Evolutionary conservation across 768 basidiomycete species (phyloP), one percentile per base, ranked within the genome.

Genomic region (Rhizopogon sp.): DNA sequence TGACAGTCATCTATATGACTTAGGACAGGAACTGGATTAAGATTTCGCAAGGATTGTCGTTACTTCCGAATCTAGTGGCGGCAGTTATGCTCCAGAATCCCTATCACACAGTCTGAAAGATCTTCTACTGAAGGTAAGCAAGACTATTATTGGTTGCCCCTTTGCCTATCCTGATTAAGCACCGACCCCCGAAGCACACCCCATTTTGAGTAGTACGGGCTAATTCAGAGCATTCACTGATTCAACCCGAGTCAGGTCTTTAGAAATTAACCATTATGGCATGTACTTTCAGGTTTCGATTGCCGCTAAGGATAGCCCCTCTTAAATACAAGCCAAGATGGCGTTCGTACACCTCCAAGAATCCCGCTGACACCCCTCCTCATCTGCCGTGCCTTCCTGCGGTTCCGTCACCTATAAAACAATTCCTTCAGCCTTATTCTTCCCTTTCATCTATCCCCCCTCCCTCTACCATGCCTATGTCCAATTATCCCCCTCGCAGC

Each of bases 221-320:
- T 13, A 60, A 42, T 41, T 45, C 8, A 33, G 31, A 33, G 10
- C 31, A 33, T 33, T 62, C 51, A 49, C 67, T 70, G 66, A 72
- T 68, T 72, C 69, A 65, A 65, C 58, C 60, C 70, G 73, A 79
- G 76, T 78, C 76, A 79, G 67, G 28, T 53, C 66, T 61, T 64
- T 67, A 74, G 68, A 69, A 61, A 63, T 67, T 67, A 67, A 68
- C 68, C 49, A 55, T 60, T 70, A 70, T 74, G 71, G 67, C 68
- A 64, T 56, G 63, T 59, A 31, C 51, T 58, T 64, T 61, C 62
- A 68, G 62, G 56, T 53, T 70, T 67, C 66, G 69, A 66, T 61
- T 62, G 57, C 63, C 65, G 57, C 65, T 43, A 62, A 60, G 66
- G 56, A 61, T 65, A 53, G 59, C 74, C 72, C 74, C 76, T 76